Base-by-base conservation (phyloP, 768 basidiomycete genomes). In the Mycena amicta region DNA sequence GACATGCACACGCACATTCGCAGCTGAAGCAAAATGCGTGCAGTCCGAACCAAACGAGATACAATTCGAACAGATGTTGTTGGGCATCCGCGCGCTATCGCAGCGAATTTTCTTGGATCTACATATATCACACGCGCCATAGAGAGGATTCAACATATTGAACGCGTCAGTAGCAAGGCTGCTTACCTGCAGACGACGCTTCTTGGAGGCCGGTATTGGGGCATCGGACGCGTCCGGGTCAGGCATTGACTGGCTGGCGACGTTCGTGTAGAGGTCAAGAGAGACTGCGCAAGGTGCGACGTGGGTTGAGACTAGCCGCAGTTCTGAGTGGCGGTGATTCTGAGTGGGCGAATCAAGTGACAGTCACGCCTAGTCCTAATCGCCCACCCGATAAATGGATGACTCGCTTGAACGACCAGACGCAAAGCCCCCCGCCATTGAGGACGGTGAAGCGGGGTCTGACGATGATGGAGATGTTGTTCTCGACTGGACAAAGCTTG, bases 401-500 rank as follows among this genome's bases (percentile, higher is more conserved):
- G 87, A 89, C 65, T 75, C 71, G 20, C 72, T 89, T 23, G 86
- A 86, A 70, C 61, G 62, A 52, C 79, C 79, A 8, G 72, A 62
- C 50, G 67, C 75, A 13, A 65, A 71, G 30, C 61, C 65, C 16
- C 61, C 69, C 25, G 68, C 71, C 30, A 66, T 58, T 30, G 78
- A 79, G 27, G 81, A 83, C 29, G 79, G 78, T 16, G 71, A 72
- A 26, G 70, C 76, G 46, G 82, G 77, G 4, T 88, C 86, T 0
- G 88, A 84, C 2, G 89, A 82, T 23, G 90, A 90, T n/a, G 85
- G 86, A 61, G 92, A 93, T 55, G 84, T 81, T 23, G 87, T 83
- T 20, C 79, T 84, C n/a, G 91, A 93, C 64, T 93, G 92, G 92
- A 86, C 90, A 22, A 92, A 86, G 70, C 74, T 93, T 41, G 77